Conservation (phyloP, 2,329 filamentous ascomycete species). For the Fonsecaea nubica region DNA sequence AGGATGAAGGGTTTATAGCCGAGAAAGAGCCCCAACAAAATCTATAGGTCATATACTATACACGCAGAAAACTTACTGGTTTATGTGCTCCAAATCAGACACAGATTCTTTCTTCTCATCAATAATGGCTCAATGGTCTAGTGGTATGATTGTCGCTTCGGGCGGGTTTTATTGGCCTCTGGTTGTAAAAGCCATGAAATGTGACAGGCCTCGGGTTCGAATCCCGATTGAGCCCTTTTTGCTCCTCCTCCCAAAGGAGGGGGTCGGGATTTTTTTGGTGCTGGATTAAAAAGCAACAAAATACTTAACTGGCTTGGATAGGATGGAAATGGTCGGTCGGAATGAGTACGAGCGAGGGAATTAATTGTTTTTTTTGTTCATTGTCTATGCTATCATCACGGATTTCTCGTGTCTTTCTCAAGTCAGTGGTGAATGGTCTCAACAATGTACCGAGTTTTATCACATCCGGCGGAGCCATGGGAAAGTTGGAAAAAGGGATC, state of each 20-base stretch:
- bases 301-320: too few relatives aligned
- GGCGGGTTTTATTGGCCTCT: conserved; percentile 39
- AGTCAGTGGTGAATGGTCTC: too few relatives aligned
- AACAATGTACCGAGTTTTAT: not conserved
- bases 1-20: not conserved
- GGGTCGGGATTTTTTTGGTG: not conserved
- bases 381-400: too few relatives aligned
- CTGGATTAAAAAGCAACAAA: not conserved
- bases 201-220: conserved; percentile 50
- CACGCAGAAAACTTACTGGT: not conserved
- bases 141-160: conserved; percentile 52
- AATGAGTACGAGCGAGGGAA: too few relatives aligned
- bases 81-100: conserved; percentile 1
- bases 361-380: too few relatives aligned
- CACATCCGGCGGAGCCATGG: not conserved
- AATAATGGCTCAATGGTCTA: conserved; percentile 2
- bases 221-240: conserved; percentile 46
- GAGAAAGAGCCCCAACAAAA: not conserved
- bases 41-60: not conserved
- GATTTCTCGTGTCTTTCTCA: too few relatives aligned
- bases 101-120: not conserved
- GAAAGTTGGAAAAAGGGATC: not conserved
- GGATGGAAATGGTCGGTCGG: too few relatives aligned
- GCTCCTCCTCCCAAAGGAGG: not conserved
- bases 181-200: conserved; percentile 41